Conservation (phyloP, 1,284 basidiomycete species). For the Fomitopsis palustris region DNA sequence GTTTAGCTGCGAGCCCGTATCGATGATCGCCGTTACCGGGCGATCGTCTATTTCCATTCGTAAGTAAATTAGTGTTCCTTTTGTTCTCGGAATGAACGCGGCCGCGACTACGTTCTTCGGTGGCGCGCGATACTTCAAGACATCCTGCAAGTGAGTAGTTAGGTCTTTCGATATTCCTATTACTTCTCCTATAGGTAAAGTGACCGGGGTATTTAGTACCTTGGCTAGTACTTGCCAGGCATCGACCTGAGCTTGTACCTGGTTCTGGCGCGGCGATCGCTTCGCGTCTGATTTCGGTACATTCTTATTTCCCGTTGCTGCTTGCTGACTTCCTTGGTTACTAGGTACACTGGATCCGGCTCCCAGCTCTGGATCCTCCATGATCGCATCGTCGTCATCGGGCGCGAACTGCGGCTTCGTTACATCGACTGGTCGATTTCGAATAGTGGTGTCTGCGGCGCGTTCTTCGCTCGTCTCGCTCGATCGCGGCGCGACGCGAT, state of each 20-base stretch:
- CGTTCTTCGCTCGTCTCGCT: too few species aligned
- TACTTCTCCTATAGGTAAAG: neutral
- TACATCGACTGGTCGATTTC: neutral
- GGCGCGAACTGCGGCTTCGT: neutral
- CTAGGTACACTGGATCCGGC: accelerated
- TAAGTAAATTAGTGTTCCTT: neutral
- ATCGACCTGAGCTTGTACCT: neutral
- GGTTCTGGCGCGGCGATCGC: neutral
- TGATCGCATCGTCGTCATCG: neutral
- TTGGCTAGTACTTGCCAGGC: neutral
- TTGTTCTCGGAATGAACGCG: neutral
- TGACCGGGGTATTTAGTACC: neutral
- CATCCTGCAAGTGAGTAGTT: neutral
- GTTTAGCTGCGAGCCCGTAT: neutral
- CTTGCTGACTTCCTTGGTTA: neutral
- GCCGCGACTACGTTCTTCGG: neutral
- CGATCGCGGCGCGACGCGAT: neutral
- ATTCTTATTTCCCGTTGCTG: neutral
- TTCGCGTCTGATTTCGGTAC: too few species aligned
- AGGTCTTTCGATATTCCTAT: neutral
- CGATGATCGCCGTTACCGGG: neutral
- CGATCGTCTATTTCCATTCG: neutral
- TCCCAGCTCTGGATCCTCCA: neutral
- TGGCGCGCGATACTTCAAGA: neutral
- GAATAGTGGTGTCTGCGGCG: too few species aligned